Evolutionary conservation across 495 filamentous ascomycete species (phyloP), one percentile per base, ranked within the genome.

Genomic region (Tuber indicum): DNA sequence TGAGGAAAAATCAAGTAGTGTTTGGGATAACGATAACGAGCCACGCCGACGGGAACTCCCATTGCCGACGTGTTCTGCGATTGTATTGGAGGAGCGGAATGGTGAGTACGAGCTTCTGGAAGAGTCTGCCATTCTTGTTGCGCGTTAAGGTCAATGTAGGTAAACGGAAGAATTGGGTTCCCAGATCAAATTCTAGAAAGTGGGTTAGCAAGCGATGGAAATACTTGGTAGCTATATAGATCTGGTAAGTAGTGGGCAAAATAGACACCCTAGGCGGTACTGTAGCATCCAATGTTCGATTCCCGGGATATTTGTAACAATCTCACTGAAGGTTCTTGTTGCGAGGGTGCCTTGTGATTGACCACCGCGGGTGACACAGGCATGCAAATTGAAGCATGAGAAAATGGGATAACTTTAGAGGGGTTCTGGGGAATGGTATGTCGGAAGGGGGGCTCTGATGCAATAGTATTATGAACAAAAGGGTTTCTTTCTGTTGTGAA

Each of bases 21-120:
- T 83, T 70, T 83, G 81, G 36, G 78, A 80, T 69, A 83, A 78
- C 17, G 81, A 83, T 72, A 83, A 80, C 41, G 81, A 83, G 71
- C 81, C 81, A 78, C 81, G 81, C 70, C 81, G 81, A 71, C 72
- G 75, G 42, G 46, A 36, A 39, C 69, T 77, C 19, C 36, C 43
- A 39, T 73, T 32, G 78, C 74, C 75, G 73, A 79, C 80, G 76
- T 75, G 74, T 41, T 79, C 75, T 3, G 79, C 71, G 70, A 79
- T 74, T 70, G 79, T 32, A 66, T 1, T 32, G 23, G 58, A 66
- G 32, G 58, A 66, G 26, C 58, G 58, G 58, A 66, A 66, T 32
- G 58, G 58, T 32, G 58, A 66, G 58, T 66, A 66, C 4, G 58
- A 32, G 58, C 26, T 32, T 66, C 58, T 66, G 58, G 58, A 14